Evolutionary conservation across 208 protist genomes (phyloP).

Genomic region (Crithidia acanthocephali): DNA sequence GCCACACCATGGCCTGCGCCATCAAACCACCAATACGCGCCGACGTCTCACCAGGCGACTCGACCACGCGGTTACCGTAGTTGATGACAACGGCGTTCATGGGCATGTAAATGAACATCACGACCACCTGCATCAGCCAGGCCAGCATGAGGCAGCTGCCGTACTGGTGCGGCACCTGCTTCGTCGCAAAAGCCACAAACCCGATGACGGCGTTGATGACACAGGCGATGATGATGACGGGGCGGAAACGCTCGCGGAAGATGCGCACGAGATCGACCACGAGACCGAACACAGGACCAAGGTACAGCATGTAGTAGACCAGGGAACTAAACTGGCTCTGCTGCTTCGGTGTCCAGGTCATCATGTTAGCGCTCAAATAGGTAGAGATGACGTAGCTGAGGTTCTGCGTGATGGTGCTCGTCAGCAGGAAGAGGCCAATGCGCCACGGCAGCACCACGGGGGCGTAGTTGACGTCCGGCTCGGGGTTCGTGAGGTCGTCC

Average conservation of each 20-base stretch:
- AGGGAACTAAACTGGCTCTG: slow-evolving; percentile 26
- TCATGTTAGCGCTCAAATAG: slow-evolving; percentile 5
- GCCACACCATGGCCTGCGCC: slow-evolving; percentile 52
- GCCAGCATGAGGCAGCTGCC: slow-evolving; percentile 18
- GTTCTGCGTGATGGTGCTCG: slow-evolving; percentile 40
- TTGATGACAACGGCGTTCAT: slow-evolving; percentile 37
- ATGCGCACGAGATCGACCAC: slow-evolving; percentile 33
- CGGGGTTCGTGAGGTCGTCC: slow-evolving; percentile 16
- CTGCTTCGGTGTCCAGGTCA: slow-evolving; percentile 16
- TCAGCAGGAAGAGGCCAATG: slow-evolving; percentile 40
- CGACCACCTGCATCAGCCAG: slow-evolving; percentile 32
- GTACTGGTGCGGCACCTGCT: slow-evolving; percentile 4
- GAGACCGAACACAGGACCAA: slow-evolving; percentile 45
- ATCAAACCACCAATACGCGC: slow-evolving; percentile 40
- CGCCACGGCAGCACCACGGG: slow-evolving; percentile 36
- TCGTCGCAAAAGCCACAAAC: slow-evolving; percentile 27
- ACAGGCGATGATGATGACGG: slow-evolving; percentile 34
- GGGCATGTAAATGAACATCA: slow-evolving; percentile 52
- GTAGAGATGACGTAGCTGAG: slow-evolving; percentile 22
- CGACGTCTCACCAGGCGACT: slow-evolving; percentile 30
- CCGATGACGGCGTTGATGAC: slow-evolving; percentile 30
- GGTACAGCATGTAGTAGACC: slow-evolving; percentile 33
- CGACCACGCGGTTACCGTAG: slow-evolving; percentile 30
- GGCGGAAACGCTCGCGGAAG: slow-evolving; percentile 35
- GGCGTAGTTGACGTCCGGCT: slow-evolving; percentile 12